phyloP scores from a whole-genome alignment of 768 basidiomycete genomes.

The Clavulina sp. region DNA sequence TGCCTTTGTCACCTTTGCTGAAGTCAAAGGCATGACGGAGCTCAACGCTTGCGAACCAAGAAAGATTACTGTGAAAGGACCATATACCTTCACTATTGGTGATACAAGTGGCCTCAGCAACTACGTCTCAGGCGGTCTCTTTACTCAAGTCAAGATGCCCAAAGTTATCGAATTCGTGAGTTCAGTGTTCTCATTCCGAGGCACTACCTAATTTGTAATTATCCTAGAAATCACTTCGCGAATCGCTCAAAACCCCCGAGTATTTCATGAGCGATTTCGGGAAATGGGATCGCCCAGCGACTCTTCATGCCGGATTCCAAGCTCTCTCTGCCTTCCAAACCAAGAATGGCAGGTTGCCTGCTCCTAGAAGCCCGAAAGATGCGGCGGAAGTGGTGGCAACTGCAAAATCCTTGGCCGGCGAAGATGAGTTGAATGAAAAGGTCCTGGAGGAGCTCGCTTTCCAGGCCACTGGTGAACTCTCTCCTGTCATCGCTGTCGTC shows the following conservation, averaged over 20 bases:
- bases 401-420: conserved; percentile 53
- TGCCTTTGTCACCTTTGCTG: conserved; percentile 90
- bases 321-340: conserved; percentile 66
- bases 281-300: conserved; percentile 84
- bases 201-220: conserved; percentile 2
- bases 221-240: conserved; percentile 76
- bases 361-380: conserved; percentile 67
- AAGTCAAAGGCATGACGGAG: conserved; percentile 88
- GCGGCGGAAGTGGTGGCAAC: conserved; percentile 52
- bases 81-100: conserved; percentile 93
- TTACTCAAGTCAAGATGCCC: conserved; percentile 98
- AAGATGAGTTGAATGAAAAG: conserved; percentile 55
- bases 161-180: conserved; percentile 87
- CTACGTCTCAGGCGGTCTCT: conserved; percentile 81
- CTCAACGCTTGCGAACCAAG: conserved; percentile 82
- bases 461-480: conserved; percentile 79
- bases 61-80: conserved; percentile 86
- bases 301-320: conserved; percentile 88
- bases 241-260: conserved; percentile 67
- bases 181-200: conserved; percentile 10
- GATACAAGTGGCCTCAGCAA: conserved; percentile 62
- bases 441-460: conserved; percentile 69
- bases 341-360: conserved; percentile 51
- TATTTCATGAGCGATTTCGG: conserved; percentile 91
- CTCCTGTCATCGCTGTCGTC: conserved; percentile 82